Percentiles rank a stretch among this genome's conserved stretches.
phyloP scores from a whole-genome alignment of 2,329 filamentous ascomycete species.

The Colletotrichum sp. region DNA sequence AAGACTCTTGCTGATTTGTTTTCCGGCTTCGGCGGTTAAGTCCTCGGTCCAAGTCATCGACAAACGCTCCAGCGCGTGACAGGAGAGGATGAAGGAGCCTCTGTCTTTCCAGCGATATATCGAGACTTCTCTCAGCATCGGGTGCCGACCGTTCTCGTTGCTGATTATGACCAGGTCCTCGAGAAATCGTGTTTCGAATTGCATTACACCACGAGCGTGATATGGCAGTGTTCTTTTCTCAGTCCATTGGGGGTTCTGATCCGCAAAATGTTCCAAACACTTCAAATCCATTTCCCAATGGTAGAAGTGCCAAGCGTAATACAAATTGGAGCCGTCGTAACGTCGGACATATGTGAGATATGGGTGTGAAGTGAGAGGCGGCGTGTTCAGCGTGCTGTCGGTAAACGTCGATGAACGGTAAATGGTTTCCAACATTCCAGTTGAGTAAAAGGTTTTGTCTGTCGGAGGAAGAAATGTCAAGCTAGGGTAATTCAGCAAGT shows the following conservation, averaged over 20 bases:
- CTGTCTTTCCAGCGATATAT: neutral
- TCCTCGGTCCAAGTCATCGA: neutral
- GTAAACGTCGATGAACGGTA: neutral
- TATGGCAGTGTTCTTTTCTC: neutral
- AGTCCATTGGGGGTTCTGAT: neutral
- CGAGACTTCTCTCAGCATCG: neutral
- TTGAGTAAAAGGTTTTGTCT: neutral
- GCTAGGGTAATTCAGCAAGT: neutral
- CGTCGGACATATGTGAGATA: neutral
- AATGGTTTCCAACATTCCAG: neutral
- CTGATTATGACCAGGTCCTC: neutral
- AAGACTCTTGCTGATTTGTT: neutral
- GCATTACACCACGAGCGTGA: too few species aligned
- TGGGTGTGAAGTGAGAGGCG: neutral
- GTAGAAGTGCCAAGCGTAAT: neutral
- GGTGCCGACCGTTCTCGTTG: neutral
- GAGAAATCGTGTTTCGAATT: neutral
- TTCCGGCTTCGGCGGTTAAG: neutral
- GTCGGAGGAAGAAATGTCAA: neutral
- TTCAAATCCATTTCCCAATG: neutral
- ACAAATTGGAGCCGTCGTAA: neutral
- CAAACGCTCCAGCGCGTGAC: neutral
- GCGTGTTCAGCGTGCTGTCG: neutral
- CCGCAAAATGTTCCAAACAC: neutral
- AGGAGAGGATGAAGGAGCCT: neutral